A percentile compares a stretch with the other conserved stretches of the same genome.
Conservation (phyloP, 257 asterid species). For the Capsicum pubescens region DNA sequence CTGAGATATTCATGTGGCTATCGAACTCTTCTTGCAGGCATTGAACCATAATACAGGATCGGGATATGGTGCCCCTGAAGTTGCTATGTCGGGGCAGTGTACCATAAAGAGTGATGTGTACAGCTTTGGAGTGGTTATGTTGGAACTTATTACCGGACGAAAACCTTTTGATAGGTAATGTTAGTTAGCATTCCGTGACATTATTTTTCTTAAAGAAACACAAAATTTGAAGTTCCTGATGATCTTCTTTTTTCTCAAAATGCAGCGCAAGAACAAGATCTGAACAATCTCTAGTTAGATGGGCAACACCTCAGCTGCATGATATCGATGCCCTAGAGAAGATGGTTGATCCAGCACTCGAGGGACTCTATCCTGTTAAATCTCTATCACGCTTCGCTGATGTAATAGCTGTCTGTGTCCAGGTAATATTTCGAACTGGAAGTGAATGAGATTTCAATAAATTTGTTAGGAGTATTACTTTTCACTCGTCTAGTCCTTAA, state of each 20-base stretch:
- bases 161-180: constrained; percentile 84
- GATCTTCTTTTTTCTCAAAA: neutral
- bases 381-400: constrained; percentile 96
- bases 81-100: constrained; percentile 81
- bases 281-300: constrained; percentile 90
- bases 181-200: neutral
- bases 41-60: constrained; percentile 68
- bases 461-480: neutral
- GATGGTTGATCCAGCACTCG: constrained; percentile 97
- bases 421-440: constrained; percentile 51
- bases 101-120: constrained; percentile 90
- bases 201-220: neutral
- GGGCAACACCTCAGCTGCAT: constrained; percentile 99
- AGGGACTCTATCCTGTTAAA: constrained; percentile 89
- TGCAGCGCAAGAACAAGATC: constrained; percentile 77
- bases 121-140: constrained; percentile 96
- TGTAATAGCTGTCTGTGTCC: constrained; percentile 94
- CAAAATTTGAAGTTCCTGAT: neutral
- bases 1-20: neutral
- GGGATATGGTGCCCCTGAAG: constrained; percentile 91
- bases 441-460: neutral
- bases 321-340: constrained; percentile 90
- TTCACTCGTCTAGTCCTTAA: neutral
- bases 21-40: constrained; percentile 18
- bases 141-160: constrained; percentile 92